These are phyloP conservation scores for Calonectria henricotiae DNA, from an alignment of 2,329 filamentous ascomycete species.

Conservation along the genomic window DNA sequence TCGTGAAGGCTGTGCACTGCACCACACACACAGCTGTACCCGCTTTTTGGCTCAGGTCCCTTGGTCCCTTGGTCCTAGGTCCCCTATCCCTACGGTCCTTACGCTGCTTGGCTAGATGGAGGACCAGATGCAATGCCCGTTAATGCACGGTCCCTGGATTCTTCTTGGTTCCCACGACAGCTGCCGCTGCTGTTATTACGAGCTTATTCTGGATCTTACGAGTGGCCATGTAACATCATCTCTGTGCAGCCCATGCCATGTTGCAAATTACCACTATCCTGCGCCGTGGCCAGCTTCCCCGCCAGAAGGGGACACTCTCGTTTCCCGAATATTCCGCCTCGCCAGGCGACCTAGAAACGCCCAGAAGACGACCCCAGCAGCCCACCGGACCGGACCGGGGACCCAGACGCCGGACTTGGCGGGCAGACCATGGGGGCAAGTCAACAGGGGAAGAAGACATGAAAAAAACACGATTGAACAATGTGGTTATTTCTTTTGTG, in stretches of 20 bases:
- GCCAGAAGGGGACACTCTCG: not conserved
- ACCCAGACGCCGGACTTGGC: slow-evolving; percentile 17
- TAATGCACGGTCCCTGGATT: slow-evolving; percentile 26
- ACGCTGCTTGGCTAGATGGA: slow-evolving; percentile 1
- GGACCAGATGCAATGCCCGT: slow-evolving; percentile 26
- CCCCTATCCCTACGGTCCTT: not conserved
- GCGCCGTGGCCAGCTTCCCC: slow-evolving; percentile 7
- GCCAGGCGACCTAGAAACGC: slow-evolving; percentile 9
- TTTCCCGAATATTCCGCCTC: slow-evolving; percentile 21
- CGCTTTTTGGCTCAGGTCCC: slow-evolving; percentile 22
- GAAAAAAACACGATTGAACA: not conserved
- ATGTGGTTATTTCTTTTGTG: slow-evolving; percentile 2
- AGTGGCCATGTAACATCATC: slow-evolving; percentile 1
- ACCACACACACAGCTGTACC: not conserved
- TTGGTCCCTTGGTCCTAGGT: slow-evolving; percentile 9
- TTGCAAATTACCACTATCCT: slow-evolving; percentile 22
- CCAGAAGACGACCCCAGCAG: slow-evolving; percentile 21
- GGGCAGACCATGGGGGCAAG: slow-evolving; percentile 14
- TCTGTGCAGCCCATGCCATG: slow-evolving; percentile 1
- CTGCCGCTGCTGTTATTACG: not conserved
- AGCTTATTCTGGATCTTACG: slow-evolving; percentile 2
- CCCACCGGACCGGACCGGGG: slow-evolving; percentile 21
- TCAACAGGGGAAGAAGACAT: slow-evolving; percentile 7
- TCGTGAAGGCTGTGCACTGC: slow-evolving; percentile 18
- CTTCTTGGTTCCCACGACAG: not conserved